Conservation (phyloP, 495 filamentous ascomycete species). For the Penicillium angulare region DNA sequence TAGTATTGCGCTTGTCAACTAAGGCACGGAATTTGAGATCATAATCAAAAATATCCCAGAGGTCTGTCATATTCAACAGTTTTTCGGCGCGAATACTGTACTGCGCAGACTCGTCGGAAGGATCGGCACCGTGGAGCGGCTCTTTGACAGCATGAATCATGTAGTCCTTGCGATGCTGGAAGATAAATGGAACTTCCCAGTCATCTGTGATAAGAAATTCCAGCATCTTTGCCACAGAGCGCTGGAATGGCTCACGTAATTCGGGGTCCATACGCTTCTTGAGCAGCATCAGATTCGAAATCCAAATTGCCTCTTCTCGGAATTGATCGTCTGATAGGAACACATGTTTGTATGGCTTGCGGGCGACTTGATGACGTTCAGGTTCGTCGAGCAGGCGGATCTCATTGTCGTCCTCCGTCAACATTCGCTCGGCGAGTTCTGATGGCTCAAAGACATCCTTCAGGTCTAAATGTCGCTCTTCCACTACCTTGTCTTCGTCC, state of each 20-base stretch:
- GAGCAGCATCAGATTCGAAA: slow-evolving; percentile 80
- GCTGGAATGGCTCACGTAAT: slow-evolving; percentile 77
- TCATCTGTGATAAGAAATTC: slow-evolving; percentile 92
- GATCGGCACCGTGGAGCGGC: slow-evolving; percentile 46
- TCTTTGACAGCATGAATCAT: slow-evolving; percentile 87
- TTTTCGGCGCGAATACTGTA: slow-evolving; percentile 80
- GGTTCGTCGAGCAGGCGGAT: slow-evolving; percentile 86
- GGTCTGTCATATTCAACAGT: slow-evolving; percentile 84
- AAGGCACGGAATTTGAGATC: slow-evolving; percentile 92
- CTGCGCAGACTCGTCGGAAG: slow-evolving; percentile 64
- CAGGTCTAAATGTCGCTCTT: slow-evolving; percentile 76
- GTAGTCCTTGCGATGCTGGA: slow-evolving; percentile 97
- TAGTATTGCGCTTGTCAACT: slow-evolving; percentile 79
- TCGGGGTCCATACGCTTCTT: slow-evolving; percentile 72
- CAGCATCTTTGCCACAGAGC: slow-evolving; percentile 86
- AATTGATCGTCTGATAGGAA: slow-evolving; percentile 75
- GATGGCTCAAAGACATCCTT: slow-evolving; percentile 98
- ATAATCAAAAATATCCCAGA: slow-evolving; percentile 91
- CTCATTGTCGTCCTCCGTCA: slow-evolving; percentile 91
- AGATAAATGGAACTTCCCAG: slow-evolving; percentile 94
- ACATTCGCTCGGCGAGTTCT: slow-evolving; percentile 85
- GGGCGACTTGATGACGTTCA: slow-evolving; percentile 88
- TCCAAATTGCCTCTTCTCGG: slow-evolving; percentile 88
- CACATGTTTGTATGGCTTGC: slow-evolving; percentile 79
- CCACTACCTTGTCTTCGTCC: slow-evolving; percentile 65